Conservation (phyloP, 306 rosid species). For the Senna siamea region DNA sequence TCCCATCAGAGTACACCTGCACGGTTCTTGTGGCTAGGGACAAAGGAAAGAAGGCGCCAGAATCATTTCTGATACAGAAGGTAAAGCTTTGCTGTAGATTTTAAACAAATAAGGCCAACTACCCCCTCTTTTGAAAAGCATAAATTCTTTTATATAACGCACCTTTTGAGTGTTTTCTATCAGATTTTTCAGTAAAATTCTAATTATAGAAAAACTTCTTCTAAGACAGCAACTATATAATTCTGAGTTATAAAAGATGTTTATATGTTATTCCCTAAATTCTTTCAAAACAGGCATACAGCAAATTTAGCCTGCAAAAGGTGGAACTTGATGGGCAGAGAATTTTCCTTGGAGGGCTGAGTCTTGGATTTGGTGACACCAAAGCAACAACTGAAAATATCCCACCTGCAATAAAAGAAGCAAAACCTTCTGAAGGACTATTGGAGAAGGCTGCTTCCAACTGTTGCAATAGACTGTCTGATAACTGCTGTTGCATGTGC, state of each 20-base stretch:
- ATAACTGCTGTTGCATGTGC: conserved; percentile 76
- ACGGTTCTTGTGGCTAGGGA: conserved; percentile 49
- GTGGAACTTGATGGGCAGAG: conserved; percentile 39
- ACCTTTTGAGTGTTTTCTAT: not conserved
- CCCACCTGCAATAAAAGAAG: conserved; percentile 61
- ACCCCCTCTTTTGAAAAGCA: not conserved
- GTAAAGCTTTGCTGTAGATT: conserved; percentile 44
- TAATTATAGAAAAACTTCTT: not conserved
- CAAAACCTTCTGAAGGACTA: conserved; percentile 60
- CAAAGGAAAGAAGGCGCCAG: conserved; percentile 59
- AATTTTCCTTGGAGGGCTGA: conserved; percentile 66
- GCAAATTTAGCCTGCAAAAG: conserved; percentile 41
- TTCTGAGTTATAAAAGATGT: not conserved
- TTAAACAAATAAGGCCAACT: not conserved
- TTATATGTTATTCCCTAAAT: not conserved
- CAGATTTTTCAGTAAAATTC: not conserved
- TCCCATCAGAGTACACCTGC: conserved; percentile 79
- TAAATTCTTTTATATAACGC: no score
- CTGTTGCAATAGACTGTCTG: conserved; percentile 51
- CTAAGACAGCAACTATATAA: not conserved
- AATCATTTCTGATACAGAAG: conserved; percentile 50
- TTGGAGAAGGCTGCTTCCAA: conserved; percentile 67
- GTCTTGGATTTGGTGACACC: conserved; percentile 74
- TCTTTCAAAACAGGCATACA: conserved; percentile 60
- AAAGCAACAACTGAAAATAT: conserved; percentile 63